phyloP scores from a whole-genome alignment of 768 basidiomycete genomes.

The Serendipita vermifera region DNA sequence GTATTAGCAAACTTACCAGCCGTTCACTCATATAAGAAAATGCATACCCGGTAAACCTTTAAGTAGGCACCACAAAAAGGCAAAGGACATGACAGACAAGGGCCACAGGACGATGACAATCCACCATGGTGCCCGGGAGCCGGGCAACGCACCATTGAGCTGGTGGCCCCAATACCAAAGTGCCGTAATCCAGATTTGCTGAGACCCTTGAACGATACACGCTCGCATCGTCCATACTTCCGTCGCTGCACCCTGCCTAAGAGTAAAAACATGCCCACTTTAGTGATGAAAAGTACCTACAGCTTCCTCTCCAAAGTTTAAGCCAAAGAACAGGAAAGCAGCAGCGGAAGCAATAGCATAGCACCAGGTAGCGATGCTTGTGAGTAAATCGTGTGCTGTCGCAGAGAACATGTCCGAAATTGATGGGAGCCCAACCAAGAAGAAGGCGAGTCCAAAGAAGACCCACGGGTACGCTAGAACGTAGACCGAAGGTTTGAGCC shows the following conservation, averaged over 20 bases:
- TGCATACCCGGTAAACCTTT: constrained; percentile 69
- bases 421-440: constrained; percentile 81
- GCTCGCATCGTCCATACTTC: constrained; percentile 89
- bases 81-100: constrained; percentile 54
- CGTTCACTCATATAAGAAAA: neutral
- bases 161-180: constrained; percentile 93
- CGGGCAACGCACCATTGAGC: constrained; percentile 38
- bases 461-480: constrained; percentile 80
- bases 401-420: constrained; percentile 41
- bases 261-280: too few species aligned
- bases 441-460: constrained; percentile 83
- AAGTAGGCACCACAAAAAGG: constrained; percentile 73
- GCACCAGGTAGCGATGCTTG: constrained; percentile 74
- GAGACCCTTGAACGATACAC: constrained; percentile 86
- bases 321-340: constrained; percentile 84
- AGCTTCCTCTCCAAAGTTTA: constrained; percentile 96
- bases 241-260: constrained; percentile 68
- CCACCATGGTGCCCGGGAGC: constrained; percentile 59
- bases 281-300: constrained; percentile 36
- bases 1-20: neutral
- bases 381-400: constrained; percentile 49
- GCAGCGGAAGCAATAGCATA: constrained; percentile 91
- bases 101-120: constrained; percentile 76
- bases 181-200: constrained; percentile 91
- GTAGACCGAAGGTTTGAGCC: constrained; percentile 76